Conservation (phyloP, 148 eudicot genomes). For the Gaultheria prostrata region DNA sequence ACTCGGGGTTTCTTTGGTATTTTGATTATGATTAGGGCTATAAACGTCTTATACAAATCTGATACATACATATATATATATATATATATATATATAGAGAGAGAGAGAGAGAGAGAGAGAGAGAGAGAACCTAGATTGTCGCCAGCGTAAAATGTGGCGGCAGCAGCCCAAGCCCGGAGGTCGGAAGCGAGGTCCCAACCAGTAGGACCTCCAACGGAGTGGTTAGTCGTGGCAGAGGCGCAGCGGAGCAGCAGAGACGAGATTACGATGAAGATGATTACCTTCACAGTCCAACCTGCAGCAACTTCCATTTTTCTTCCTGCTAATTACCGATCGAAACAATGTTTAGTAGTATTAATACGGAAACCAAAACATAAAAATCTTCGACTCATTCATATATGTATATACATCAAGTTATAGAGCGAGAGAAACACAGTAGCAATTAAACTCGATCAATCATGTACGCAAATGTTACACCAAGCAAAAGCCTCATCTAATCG, state of each 20-base stretch:
- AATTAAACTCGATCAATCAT: too few species aligned
- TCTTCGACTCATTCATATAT: too few species aligned
- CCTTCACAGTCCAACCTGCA: conserved; percentile 8
- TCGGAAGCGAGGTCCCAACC: conserved; percentile 13
- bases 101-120: not conserved
- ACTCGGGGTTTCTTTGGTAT: too few species aligned
- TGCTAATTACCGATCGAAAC: not conserved
- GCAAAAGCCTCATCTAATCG: too few species aligned
- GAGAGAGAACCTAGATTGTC: conserved; percentile 14
- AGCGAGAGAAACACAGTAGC: too few species aligned
- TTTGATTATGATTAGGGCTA: too few species aligned
- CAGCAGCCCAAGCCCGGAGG: conserved; percentile 13
- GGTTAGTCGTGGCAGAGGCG: conserved; percentile 6
- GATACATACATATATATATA: not conserved
- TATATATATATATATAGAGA: too few species aligned
- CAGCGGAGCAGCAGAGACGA: not conserved
- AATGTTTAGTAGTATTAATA: not conserved
- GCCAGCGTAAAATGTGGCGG: conserved; percentile 10
- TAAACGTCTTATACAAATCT: too few species aligned
- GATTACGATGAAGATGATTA: not conserved
- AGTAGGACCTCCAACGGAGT: conserved; percentile 15
- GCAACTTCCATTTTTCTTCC: not conserved
- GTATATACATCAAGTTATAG: too few species aligned
- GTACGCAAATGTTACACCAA: too few species aligned
- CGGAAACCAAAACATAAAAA: not conserved